Conservation (phyloP, 1,139 yeast species). For the Protomyces arabidopsidicola region DNA sequence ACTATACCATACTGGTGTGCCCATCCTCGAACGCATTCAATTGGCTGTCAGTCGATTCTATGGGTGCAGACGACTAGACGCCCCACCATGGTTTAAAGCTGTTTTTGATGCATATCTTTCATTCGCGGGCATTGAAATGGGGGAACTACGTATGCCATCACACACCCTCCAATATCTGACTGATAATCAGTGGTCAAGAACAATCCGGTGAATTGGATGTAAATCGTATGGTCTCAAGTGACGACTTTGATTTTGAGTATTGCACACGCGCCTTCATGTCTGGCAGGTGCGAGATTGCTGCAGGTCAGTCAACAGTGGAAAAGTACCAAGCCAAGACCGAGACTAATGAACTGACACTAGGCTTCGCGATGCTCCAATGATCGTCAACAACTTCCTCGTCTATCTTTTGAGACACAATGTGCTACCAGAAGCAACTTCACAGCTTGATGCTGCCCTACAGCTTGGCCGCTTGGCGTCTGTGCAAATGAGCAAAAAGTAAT, state of each 20-base stretch:
- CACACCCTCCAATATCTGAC: background rate
- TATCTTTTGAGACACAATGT: conserved; percentile 11
- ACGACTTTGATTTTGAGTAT: conserved; percentile 9
- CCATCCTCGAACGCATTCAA: conserved; percentile 11
- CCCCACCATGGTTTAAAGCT: conserved; percentile 5
- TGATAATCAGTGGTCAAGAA: background rate
- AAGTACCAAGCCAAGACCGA: background rate
- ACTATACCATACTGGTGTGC: background rate
- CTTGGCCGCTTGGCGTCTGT: background rate
- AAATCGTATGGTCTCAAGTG: background rate
- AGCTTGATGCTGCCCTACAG: background rate
- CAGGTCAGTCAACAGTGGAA: conserved; percentile 1
- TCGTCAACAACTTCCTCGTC: conserved; percentile 18
- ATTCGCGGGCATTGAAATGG: conserved; percentile 5
- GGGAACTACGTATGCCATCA: background rate
- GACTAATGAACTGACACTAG: background rate
- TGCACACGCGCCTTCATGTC: conserved; percentile 16
- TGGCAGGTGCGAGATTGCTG: conserved; percentile 6
- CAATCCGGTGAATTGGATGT: background rate
- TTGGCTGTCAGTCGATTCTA: conserved; percentile 7
- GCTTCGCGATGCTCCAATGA: conserved; percentile 13
- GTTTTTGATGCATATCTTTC: conserved; percentile 18
- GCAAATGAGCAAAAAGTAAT: background rate
- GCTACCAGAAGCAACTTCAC: conserved; percentile 4
- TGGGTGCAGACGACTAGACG: conserved; percentile 4